phyloP scores from a whole-genome alignment of 176 grass and related monocot species.

The Echinochloa phyllopogon region DNA sequence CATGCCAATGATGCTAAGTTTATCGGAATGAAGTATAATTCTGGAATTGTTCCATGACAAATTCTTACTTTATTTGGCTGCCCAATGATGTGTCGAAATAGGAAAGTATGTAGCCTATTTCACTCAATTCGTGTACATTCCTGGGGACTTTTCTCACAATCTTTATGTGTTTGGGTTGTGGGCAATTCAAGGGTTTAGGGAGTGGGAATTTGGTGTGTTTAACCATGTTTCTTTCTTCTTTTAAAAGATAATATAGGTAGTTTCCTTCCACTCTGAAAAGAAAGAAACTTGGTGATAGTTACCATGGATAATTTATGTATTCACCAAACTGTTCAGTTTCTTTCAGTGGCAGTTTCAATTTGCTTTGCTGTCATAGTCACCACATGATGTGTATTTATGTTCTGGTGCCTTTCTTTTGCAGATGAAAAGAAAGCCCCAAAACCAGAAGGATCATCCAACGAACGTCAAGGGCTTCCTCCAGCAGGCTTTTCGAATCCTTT shows the following conservation, averaged over 20 bases:
- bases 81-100: neutral
- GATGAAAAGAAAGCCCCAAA: conserved; percentile 64
- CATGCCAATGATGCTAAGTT: neutral
- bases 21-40: neutral
- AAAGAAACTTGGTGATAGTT: neutral
- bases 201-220: neutral
- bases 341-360: neutral
- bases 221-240: neutral
- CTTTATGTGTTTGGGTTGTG: neutral
- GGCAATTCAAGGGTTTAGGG: neutral
- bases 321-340: conserved; percentile 15
- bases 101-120: neutral
- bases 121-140: neutral
- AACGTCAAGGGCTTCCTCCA: conserved; percentile 44
- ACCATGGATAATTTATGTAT: neutral
- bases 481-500: conserved; percentile 61
- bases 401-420: conserved; percentile 34
- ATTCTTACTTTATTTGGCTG: neutral
- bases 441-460: conserved; percentile 68
- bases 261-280: neutral
- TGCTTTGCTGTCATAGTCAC: neutral
- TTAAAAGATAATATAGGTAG: neutral
- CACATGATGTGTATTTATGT: conserved; percentile 15
- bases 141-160: neutral
- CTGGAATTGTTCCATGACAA: neutral